Evolutionary conservation across 441 rosid species (phyloP), one percentile per base, ranked within the genome.

Genomic region (Omphalea diandra): DNA sequence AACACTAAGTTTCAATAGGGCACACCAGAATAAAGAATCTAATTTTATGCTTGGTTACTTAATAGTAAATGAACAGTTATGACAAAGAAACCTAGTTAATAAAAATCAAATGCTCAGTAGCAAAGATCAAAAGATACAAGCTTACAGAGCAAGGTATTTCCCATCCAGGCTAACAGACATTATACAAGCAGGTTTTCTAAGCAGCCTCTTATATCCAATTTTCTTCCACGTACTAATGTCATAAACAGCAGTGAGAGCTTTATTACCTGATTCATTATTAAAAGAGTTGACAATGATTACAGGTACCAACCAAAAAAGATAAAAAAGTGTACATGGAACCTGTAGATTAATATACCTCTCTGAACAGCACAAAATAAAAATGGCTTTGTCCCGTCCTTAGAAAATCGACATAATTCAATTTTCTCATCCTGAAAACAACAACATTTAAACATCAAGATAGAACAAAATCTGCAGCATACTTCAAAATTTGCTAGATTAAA

Each of bases 131-230:
- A 41, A 40, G 71, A 12, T n/a, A 7, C 72, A 64, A 58, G 36
- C 99, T 86, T 84, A 95, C 98, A 81, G 73, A 74, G 96, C 96
- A 77, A 92, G 89, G 78, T 95, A 95, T 85, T 92, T 94, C 36
- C 98, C 99, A 76, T 92, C 96, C 81, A 83, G 76, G 84, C 99
- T 94, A 77, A 90, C 83, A 46, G 97, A 88, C 97, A 94, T 88
- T 33, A 83, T 76, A 12, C 90, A 83, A 58, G 96, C 97, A 56
- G 88, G 85, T 78, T 92, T 94, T 77, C 61, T 87, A 63, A 90
- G 90, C 71, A 94, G 89, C 76, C 93, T 89, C 81, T 92, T 94
- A 76, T 84, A 83, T 56, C 99, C 99, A 71, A 94, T 89, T 83
- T 89, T 94, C 61, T 86, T 87, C 99, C 97, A 92, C 15, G 97